Percentiles rank a stretch among this genome's conserved stretches.
These are phyloP conservation scores for Nadsonia commutata DNA, from an alignment of 1,139 yeast species.

Conservation along the genomic window DNA sequence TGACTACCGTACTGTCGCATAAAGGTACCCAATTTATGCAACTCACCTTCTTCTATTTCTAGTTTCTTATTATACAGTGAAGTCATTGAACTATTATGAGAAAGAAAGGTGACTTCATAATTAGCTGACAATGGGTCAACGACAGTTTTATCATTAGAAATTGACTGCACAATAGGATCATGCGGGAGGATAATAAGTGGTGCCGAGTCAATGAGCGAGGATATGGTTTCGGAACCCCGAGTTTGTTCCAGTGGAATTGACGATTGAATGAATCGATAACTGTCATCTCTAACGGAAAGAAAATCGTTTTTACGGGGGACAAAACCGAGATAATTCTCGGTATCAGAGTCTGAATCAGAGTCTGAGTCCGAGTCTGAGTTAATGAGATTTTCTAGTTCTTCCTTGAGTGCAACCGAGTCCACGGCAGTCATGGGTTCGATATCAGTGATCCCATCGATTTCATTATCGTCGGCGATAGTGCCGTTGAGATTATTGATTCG, in stretches of 20 bases:
- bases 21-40: constrained; percentile 58
- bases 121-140: too few species aligned
- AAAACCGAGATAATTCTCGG: not conserved
- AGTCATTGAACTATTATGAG: constrained; percentile 15
- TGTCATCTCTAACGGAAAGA: not conserved
- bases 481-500: too few species aligned
- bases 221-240: not conserved
- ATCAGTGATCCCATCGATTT: too few species aligned
- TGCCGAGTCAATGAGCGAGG: constrained; percentile 2
- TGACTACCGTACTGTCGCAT: constrained; percentile 7
- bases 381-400: too few species aligned
- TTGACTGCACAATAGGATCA: too few species aligned
- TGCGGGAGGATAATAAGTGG: not conserved
- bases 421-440: too few species aligned
- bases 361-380: too few species aligned
- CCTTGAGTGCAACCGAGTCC: too few species aligned
- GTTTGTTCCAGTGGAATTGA: not conserved
- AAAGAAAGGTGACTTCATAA: constrained; percentile 8
- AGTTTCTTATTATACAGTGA: constrained; percentile 38
- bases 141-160: too few species aligned
- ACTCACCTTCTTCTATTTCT: constrained; percentile 85
- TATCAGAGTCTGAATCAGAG: not conserved
- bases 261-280: not conserved
- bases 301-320: not conserved
- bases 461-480: too few species aligned